Evolutionary conservation across 306 rosid genomes (phyloP).

Genomic region (Inga laurina): DNA sequence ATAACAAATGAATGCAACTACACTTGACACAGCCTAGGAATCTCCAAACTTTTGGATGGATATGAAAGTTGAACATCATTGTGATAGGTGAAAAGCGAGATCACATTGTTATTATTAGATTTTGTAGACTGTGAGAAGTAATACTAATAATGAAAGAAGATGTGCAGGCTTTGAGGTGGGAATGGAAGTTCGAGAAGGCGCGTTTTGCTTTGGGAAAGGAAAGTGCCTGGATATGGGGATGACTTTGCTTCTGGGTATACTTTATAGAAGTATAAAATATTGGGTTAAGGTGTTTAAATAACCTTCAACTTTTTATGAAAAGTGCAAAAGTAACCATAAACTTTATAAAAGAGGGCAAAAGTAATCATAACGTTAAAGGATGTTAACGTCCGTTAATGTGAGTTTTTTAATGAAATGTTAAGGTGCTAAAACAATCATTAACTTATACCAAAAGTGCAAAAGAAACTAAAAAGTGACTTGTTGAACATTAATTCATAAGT

Average conservation of each 20-base stretch:
- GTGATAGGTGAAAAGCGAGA: background rate
- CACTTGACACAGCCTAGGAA: background rate
- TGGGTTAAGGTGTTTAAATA: too few relatives aligned
- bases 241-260: background rate
- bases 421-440: too few relatives aligned
- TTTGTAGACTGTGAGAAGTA: background rate
- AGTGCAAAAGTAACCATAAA: too few relatives aligned
- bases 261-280: too few relatives aligned
- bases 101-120: background rate
- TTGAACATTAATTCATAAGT: too few relatives aligned
- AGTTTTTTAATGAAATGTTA: too few relatives aligned
- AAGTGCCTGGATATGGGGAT: background rate
- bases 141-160: background rate
- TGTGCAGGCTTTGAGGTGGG: background rate
- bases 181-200: background rate
- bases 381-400: too few relatives aligned
- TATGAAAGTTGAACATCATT: background rate
- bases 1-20: conserved; percentile 22
- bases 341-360: too few relatives aligned
- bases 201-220: background rate
- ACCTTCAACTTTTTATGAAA: too few relatives aligned
- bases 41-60: conserved; percentile 17
- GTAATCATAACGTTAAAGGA: too few relatives aligned
- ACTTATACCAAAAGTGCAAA: too few relatives aligned
- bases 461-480: too few relatives aligned